Conservation (phyloP, 164 flowering plant genomes). For the Aristolochia fimbriata region DNA sequence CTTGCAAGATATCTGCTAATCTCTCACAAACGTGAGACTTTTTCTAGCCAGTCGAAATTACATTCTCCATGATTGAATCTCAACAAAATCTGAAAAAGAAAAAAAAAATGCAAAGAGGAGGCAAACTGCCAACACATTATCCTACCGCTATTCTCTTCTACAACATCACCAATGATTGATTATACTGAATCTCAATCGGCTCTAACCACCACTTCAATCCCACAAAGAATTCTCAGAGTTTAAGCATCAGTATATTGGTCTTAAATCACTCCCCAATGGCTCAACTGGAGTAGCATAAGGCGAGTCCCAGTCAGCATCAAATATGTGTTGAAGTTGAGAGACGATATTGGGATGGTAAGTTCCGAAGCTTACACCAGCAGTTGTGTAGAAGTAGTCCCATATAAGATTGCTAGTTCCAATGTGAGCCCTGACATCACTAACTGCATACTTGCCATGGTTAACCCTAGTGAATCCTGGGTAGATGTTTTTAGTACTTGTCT, state of each 20-base stretch:
- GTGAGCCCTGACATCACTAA: slow-evolving; percentile 75
- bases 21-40: no score
- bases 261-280: slow-evolving; percentile 19
- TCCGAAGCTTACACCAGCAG: slow-evolving; percentile 85
- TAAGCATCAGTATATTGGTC: background rate
- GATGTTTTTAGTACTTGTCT: slow-evolving; percentile 49
- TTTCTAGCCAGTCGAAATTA: no score
- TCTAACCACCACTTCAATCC: no score
- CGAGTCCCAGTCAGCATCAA: slow-evolving; percentile 94
- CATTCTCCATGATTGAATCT: no score
- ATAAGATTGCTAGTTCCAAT: slow-evolving; percentile 90
- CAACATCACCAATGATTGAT: no score
- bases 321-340: slow-evolving; percentile 63
- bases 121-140: no score
- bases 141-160: no score
- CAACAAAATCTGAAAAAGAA: no score
- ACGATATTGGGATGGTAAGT: slow-evolving; percentile 72
- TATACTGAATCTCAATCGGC: no score
- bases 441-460: slow-evolving; percentile 91
- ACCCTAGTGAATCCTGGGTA: slow-evolving; percentile 78
- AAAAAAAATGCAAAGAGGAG: no score
- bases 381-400: slow-evolving; percentile 91
- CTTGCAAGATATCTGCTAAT: no score
- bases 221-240: no score
- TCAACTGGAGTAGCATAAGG: slow-evolving; percentile 68